phyloP scores from a whole-genome alignment of 345 rosid species.

The Hibiscus syriacus region DNA sequence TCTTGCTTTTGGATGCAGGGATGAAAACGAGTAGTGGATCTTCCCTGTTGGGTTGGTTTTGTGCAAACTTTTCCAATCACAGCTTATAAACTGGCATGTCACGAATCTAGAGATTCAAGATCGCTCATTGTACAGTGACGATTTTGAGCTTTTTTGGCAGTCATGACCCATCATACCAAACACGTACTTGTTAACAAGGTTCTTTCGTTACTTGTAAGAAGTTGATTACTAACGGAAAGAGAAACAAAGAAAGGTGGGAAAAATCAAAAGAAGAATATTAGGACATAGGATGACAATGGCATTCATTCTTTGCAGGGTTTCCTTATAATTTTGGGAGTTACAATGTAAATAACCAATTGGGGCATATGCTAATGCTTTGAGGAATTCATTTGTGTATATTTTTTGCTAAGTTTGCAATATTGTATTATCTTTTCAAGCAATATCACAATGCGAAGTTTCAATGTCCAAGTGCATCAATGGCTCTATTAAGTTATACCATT shows the following conservation, averaged over 20 bases:
- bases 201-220: slow-evolving; percentile 5
- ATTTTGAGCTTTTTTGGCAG: slow-evolving; percentile 91
- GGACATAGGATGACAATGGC: slow-evolving; percentile 20
- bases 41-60: slow-evolving; percentile 86
- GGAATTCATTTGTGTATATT: no score
- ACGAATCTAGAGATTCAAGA: slow-evolving; percentile 99
- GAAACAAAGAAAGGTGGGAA: slow-evolving; percentile 5
- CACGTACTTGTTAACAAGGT: slow-evolving; percentile 11
- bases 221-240: slow-evolving; percentile 24
- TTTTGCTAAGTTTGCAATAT: no score
- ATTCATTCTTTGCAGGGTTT: background rate
- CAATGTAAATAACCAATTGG: slow-evolving; percentile 24
- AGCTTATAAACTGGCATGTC: slow-evolving; percentile 88
- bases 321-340: background rate
- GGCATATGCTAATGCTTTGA: background rate
- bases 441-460: no score
- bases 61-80: slow-evolving; percentile 85
- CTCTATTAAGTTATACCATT: no score
- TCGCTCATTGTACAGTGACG: slow-evolving; percentile 88
- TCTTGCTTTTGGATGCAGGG: slow-evolving; percentile 52
- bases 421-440: no score
- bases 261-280: slow-evolving; percentile 10
- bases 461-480: no score
- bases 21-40: slow-evolving; percentile 99
- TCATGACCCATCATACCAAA: slow-evolving; percentile 39